phyloP scores from a whole-genome alignment of 805 yeast genomes.

The Saturnispora galanensis region DNA sequence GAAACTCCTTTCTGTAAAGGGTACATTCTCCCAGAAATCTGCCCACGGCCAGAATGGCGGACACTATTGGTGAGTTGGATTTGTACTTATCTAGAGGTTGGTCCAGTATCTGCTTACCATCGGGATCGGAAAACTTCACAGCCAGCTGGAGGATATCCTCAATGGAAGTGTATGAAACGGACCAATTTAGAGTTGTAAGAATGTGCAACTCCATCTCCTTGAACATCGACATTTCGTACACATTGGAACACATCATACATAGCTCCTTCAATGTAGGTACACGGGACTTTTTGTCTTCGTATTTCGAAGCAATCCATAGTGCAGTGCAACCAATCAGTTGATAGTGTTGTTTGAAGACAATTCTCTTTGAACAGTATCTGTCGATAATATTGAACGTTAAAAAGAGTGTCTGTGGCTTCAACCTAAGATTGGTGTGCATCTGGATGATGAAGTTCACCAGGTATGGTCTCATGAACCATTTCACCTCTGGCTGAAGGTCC shows the following conservation, averaged over 20 bases:
- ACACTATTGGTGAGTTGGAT: conserved; percentile 29
- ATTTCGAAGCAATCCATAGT: conserved; percentile 85
- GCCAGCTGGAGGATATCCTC: conserved; percentile 41
- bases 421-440: conserved; percentile 46
- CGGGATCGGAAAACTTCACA: conserved; percentile 28
- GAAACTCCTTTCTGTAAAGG: conserved; percentile 37
- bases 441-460: conserved; percentile 76
- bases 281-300: conserved; percentile 50
- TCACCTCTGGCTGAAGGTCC: conserved; percentile 80
- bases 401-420: conserved; percentile 56
- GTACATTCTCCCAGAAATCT: conserved; percentile 48
- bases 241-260: conserved; percentile 46
- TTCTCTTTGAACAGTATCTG: conserved; percentile 81
- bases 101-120: conserved; percentile 22
- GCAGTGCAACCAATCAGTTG: conserved; percentile 89
- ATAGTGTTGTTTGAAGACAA: conserved; percentile 76
- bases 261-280: conserved; percentile 48
- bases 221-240: conserved; percentile 41
- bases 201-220: conserved; percentile 39
- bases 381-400: conserved; percentile 72
- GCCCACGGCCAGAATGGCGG: conserved; percentile 46
- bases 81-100: conserved; percentile 22
- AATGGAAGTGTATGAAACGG: conserved; percentile 35
- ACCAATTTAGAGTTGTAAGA: conserved; percentile 32
- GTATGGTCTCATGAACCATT: conserved; percentile 60